Conservation (phyloP, 768 basidiomycete species). For the Boletus huronensis region DNA sequence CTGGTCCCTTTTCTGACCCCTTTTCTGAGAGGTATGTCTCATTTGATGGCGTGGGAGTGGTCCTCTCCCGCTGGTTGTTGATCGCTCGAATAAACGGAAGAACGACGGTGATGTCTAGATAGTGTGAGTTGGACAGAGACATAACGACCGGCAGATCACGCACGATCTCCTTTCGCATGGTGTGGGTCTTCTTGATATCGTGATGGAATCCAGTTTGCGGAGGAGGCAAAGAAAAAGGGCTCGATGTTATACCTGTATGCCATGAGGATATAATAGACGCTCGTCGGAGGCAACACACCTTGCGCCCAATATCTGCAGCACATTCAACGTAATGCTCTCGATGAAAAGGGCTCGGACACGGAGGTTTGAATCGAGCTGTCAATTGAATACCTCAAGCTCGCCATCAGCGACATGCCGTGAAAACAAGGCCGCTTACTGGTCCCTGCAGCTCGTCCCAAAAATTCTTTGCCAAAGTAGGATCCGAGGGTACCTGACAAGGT, state of each 20-base stretch:
- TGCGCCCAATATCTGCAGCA: conserved; percentile 37
- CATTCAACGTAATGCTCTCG: conserved; percentile 32
- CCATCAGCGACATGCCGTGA: background rate
- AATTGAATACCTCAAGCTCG: background rate
- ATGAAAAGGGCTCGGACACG: conserved; percentile 37
- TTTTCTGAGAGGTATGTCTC: conserved; percentile 13
- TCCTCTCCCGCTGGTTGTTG: conserved; percentile 21
- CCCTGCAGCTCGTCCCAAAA: conserved; percentile 31
- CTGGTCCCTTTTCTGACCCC: conserved; percentile 1
- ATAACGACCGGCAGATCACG: conserved; percentile 15
- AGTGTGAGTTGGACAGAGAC: background rate
- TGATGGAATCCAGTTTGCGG: conserved; percentile 40
- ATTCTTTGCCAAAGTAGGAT: background rate
- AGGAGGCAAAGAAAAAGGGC: conserved; percentile 44
- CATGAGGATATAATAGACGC: background rate
- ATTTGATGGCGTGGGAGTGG: conserved; percentile 13
- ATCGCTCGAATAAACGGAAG: conserved; percentile 41
- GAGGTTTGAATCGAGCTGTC: conserved; percentile 21
- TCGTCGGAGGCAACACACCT: conserved; percentile 22
- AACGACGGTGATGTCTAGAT: conserved; percentile 42
- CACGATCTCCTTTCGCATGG: conserved; percentile 35
- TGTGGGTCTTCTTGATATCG: conserved; percentile 38
- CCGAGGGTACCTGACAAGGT: conserved; percentile 16
- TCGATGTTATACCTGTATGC: conserved; percentile 37
- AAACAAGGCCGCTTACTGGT: conserved; percentile 19